Evolutionary conservation across 306 rosid species (phyloP), one percentile per base, ranked within the genome.

Genomic region (Begonia loranthoides): DNA sequence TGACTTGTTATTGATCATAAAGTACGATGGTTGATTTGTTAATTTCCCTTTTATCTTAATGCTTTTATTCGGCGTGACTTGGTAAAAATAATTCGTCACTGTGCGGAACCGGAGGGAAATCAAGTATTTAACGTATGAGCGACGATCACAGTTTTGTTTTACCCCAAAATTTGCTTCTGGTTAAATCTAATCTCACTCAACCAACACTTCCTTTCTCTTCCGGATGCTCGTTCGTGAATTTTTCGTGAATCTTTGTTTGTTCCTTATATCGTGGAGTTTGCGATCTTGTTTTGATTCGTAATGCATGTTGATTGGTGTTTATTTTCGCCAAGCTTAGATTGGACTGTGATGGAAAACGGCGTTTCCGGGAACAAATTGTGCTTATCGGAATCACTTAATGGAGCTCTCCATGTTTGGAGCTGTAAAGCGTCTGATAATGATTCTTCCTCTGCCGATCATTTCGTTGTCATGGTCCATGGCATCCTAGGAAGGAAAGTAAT

Each of bases 381-480:
- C 75, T 45, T 80, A 40, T 61, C 86, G 13, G 88, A 76, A 50
- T 70, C 77, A 52, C 54, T 54, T 16, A 55, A 75, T 16, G 94
- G 94, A 54, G 61, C 81, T 55, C 67, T 67, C 50, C 74, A 81
- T 17, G 65, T 88, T 7, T 81, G 94, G 94, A 88, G 96, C 51
- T 60, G 68, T 3, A 77, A 75, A 51, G 34, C 34, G 34, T 28
- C 34, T 28, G 63, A 53, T 28, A 72, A 85, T 5, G 83, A 79
- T 65, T 79, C 87, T 71, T 82, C 81, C 13, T 66, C 93, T 0
- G 96, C 94, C 10, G 79, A 79, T 16, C 96, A 88, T 72, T 94
- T 88, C 21, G 86, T 88, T 51, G 80, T 88, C 59, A 76, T 81
- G 96, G 93, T 81, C 51, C 76, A 88, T 66, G 96, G 96, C 69